Percentiles rank a stretch among this genome's conserved stretches.
These are phyloP conservation scores for Xylariaceae sp. DNA, from an alignment of 2,329 filamentous ascomycete genomes.

Conservation along the genomic window DNA sequence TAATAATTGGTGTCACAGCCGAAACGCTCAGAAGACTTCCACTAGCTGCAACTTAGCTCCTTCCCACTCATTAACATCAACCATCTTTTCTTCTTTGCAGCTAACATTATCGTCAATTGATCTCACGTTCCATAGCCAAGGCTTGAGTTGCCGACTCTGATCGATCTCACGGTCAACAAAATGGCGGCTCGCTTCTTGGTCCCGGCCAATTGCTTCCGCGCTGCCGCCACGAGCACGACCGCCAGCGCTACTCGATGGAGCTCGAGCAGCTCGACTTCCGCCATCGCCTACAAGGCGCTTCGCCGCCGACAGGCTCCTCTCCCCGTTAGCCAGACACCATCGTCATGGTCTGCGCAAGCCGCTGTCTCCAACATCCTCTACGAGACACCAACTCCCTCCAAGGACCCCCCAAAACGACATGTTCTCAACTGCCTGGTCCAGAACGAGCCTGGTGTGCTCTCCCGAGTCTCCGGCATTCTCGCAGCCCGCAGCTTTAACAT, in stretches of 20 bases:
- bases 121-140: conserved; percentile 8
- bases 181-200: conserved; percentile 32
- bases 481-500: conserved; percentile 98
- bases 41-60: too few species aligned
- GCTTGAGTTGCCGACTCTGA: conserved; percentile 25
- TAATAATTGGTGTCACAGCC: too few species aligned
- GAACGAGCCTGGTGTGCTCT: conserved; percentile 97
- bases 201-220: conserved; percentile 26
- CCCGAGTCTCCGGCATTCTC: conserved; percentile 92
- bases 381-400: conserved; percentile 86
- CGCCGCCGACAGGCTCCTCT: conserved; percentile 85
- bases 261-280: conserved; percentile 76
- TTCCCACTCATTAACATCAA: too few species aligned
- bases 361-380: conserved; percentile 98
- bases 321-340: conserved; percentile 71
- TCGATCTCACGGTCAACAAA: conserved; percentile 18
- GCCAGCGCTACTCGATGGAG: conserved; percentile 29
- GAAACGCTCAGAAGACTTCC: too few species aligned
- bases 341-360: conserved; percentile 85
- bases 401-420: conserved; percentile 85
- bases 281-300: conserved; percentile 94
- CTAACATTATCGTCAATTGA: conserved; percentile 23
- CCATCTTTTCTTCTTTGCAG: not conserved
- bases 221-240: conserved; percentile 21
- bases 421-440: conserved; percentile 98